Evolutionary conservation across 2,329 filamentous ascomycete genomes (phyloP), one percentile per base, ranked within the genome.

Genomic region (Ophiognomonia clavigignenti-juglandacearum): DNA sequence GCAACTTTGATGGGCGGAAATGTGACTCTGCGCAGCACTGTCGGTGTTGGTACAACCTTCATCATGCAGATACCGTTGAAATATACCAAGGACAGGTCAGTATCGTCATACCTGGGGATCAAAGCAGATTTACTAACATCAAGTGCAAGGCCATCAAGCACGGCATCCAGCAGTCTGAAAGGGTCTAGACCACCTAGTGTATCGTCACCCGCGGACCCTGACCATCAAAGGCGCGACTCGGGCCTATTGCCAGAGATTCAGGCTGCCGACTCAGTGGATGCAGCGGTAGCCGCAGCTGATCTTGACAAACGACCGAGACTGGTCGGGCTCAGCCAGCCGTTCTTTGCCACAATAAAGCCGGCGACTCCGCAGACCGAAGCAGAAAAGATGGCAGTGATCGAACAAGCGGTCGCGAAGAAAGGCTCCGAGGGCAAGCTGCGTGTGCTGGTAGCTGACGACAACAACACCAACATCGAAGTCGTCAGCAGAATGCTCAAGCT

Each of bases 361-460:
- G 65, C 10, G 39, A 61, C 19, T 57, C 27, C 62, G 14, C 57
- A 62, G 6, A 69, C 55, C 34, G 73, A 77, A 1, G 75, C 78
- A 37, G 79, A 80, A n/a, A 82, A 85, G 59, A 70, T 83, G 48
- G 79, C 78, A 3, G 79, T 78, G 4, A 80, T 87, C 54, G 77
- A 86, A 52, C 76, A 79, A 31, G 83, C 81, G 8, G 77, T 83
- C 53, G 79, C 78, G 5, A 77, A 66, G 50, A 80, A 85, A 61
- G 75, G 74, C 3, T 75, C 73, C 1, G 64, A 73, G 47, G 70
- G 76, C 24, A 89, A 83, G 55, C 75, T 95, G 35, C 83, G 86
- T 16, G 88, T 96, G 1, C 73, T 96, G 8, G 90, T 96, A 11
- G 91, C 91, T 0, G 91, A 96, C 52, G 72, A 78, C 59, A 79